These are phyloP conservation scores for Tolypocladium ovalisporum DNA, from an alignment of 2,329 filamentous ascomycete species.

Conservation along the genomic window DNA sequence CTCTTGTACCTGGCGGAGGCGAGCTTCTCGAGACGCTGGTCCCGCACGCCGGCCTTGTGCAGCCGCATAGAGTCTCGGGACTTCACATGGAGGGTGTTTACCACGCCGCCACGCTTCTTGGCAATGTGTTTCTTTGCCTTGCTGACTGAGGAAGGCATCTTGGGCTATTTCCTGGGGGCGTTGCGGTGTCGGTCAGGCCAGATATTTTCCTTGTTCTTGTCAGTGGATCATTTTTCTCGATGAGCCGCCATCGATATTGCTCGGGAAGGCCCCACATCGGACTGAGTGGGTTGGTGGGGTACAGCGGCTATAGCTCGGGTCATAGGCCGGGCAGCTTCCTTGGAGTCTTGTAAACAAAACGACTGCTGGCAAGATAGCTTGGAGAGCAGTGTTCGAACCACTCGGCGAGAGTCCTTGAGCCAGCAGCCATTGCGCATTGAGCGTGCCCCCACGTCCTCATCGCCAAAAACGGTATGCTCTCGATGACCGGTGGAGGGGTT, in stretches of 20 bases:
- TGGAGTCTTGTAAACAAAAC: no score
- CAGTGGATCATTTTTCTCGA: neutral
- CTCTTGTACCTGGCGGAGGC: conserved; percentile 58
- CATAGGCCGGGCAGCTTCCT: no score
- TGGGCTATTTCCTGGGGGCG: conserved; percentile 10
- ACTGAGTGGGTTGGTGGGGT: neutral
- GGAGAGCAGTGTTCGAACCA: no score
- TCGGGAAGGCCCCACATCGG: neutral
- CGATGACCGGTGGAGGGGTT: neutral
- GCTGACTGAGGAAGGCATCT: conserved; percentile 65
- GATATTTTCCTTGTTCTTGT: neutral
- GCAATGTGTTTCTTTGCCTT: conserved; percentile 85
- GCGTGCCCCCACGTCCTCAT: neutral
- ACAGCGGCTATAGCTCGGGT: neutral
- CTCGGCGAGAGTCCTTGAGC: no score
- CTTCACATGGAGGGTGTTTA: conserved; percentile 72
- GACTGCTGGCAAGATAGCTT: no score
- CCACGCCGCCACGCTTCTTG: conserved; percentile 70
- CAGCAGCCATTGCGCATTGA: neutral
- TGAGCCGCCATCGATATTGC: neutral
- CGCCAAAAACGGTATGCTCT: neutral
- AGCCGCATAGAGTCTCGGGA: conserved; percentile 78
- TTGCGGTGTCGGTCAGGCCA: neutral
- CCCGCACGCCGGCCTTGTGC: conserved; percentile 67
- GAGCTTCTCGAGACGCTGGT: conserved; percentile 70